Percentiles rank a stretch among this genome's conserved stretches.
Conservation (phyloP, 805 yeast species). For the Candida methanosorbosa region DNA sequence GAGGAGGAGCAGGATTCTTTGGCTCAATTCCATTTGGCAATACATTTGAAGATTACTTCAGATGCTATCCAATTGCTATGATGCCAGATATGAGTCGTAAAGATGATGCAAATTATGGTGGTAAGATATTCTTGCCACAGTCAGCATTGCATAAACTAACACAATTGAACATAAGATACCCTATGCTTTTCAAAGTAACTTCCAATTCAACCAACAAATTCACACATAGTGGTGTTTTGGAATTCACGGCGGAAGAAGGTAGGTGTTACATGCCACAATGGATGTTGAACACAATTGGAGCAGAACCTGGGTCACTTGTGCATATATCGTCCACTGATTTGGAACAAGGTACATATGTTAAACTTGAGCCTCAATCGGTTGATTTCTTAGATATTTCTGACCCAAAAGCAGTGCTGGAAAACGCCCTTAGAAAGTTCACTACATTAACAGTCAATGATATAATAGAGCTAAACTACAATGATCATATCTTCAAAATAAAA, state of each 20-base stretch:
- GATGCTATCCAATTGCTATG: conserved; percentile 88
- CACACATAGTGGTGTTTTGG: conserved; percentile 92
- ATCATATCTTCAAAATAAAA: conserved; percentile 65
- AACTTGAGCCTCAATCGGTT: conserved; percentile 90
- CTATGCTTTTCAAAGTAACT: conserved; percentile 82
- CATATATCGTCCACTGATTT: conserved; percentile 70
- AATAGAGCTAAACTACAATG: conserved; percentile 79
- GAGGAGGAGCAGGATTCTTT: background rate
- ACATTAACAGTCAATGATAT: conserved; percentile 80
- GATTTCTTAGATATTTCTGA: conserved; percentile 90
- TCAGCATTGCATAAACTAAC: conserved; percentile 84
- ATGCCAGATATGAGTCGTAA: conserved; percentile 71
- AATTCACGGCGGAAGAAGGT: conserved; percentile 96
- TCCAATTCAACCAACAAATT: conserved; percentile 48
- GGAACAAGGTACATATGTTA: conserved; percentile 82
- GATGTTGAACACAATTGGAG: conserved; percentile 78
- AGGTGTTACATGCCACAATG: conserved; percentile 91
- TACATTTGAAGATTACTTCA: conserved; percentile 73
- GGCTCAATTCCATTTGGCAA: conserved; percentile 11
- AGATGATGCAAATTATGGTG: conserved; percentile 84
- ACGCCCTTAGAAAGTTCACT: conserved; percentile 81
- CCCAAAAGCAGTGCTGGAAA: conserved; percentile 94
- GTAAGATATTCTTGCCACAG: conserved; percentile 91
- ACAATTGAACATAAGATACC: conserved; percentile 87
- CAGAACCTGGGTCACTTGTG: conserved; percentile 74